Evolutionary conservation across 345 rosid species (phyloP), one percentile per base, ranked within the genome.

Genomic region (Melastoma malabathricum): DNA sequence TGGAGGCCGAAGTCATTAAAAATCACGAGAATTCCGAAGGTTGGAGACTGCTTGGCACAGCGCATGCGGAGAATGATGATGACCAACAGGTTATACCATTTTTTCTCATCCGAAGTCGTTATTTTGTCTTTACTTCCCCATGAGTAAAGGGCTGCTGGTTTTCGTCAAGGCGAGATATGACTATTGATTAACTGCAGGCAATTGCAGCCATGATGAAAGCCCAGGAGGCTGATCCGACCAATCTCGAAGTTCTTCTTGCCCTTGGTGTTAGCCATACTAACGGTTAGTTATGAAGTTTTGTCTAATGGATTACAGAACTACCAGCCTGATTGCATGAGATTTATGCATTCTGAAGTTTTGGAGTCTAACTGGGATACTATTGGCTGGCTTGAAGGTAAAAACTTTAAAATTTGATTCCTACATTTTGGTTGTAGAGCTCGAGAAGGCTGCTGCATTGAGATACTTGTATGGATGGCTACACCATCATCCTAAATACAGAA

Each of bases 141-240:
- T 27, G 4, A 27, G 6, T 3, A 3, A 27, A 27, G 31, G 6
- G 31, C 3, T 6, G 6, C 31, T 27, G 31, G 31, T 27, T 27
- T 27, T 27, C 31, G 4, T 27, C 6, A 6, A 27, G 31, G 3
- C 31, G 31, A 27, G 31, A 27, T 27, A 27, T 27, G 31, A 27
- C 6, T 3, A 27, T 27, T 6, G 6, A 27, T 27, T 3, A 45
- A 58, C 31, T 71, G 58, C 86, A 92, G 99, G 99, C 99, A 27
- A 92, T 92, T 70, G 97, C 97, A 51, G 97, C 99, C 34, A 92
- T 88, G 99, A 83, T 83, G 95, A 89, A 95, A 44, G 97, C 99
- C 23, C 95, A 88, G 50, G 90, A 83, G 66, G 97, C 99, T 47
- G 89, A 82, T 73, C 95, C 97, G 44, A 60, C 83, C 59, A 92